Conservation (phyloP, 331 rosid genomes). For the Spiraea crenata region DNA sequence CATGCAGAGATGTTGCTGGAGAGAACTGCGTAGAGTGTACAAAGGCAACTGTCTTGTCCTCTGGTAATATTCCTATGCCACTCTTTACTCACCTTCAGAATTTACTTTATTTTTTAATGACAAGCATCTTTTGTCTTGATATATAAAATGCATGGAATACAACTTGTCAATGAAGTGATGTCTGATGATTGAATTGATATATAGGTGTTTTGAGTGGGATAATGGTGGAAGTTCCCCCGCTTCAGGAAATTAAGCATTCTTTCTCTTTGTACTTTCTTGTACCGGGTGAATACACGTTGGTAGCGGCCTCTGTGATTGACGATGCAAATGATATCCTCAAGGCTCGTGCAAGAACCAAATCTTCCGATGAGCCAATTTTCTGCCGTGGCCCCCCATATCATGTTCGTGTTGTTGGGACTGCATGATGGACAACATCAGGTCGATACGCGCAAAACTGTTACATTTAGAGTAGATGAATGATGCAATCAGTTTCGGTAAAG, state of each 20-base stretch:
- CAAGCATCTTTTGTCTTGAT: neutral
- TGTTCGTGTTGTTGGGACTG: slow-evolving; percentile 66
- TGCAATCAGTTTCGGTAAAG: slow-evolving; percentile 10
- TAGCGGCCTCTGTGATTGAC: slow-evolving; percentile 75
- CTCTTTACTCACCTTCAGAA: neutral
- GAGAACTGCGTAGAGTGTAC: slow-evolving; percentile 78
- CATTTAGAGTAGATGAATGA: slow-evolving; percentile 5
- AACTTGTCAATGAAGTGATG: neutral
- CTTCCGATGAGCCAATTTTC: slow-evolving; percentile 80
- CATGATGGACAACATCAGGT: slow-evolving; percentile 18
- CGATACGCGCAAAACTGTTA: neutral
- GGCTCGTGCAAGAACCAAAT: slow-evolving; percentile 73
- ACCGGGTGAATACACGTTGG: slow-evolving; percentile 87
- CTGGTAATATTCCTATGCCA: slow-evolving; percentile 50
- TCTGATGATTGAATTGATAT: neutral
- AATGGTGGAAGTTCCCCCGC: slow-evolving; percentile 75
- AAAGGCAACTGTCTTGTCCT: slow-evolving; percentile 88
- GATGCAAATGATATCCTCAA: slow-evolving; percentile 84
- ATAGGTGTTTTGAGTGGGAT: slow-evolving; percentile 83
- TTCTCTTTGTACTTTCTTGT: slow-evolving; percentile 90
- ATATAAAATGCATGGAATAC: neutral
- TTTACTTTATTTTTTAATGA: neutral
- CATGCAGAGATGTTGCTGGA: slow-evolving; percentile 96
- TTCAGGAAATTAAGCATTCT: slow-evolving; percentile 62
- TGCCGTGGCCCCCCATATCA: slow-evolving; percentile 95